phyloP scores from a whole-genome alignment of 225 moss, liverwort and hornwort genomes.

The Rhytidiadelphus loreus region DNA sequence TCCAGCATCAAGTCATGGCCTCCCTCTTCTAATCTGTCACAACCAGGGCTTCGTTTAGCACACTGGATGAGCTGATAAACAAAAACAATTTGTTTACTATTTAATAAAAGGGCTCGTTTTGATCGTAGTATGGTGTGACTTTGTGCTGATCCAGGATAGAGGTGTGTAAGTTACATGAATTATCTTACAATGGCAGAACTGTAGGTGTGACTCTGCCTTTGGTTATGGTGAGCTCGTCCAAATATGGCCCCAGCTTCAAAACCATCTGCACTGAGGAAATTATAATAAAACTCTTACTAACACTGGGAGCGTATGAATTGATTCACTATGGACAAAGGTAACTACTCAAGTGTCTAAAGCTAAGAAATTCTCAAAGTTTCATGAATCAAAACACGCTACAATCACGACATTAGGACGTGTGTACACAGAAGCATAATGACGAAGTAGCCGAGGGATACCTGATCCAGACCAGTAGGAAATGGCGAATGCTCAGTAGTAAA shows the following conservation, averaged over 20 bases:
- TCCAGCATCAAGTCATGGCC: neutral
- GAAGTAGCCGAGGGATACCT: conserved; percentile 19
- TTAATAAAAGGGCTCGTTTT: neutral
- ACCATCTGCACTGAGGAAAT: conserved; percentile 34
- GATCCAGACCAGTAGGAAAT: conserved; percentile 61
- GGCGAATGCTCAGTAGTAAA: conserved; percentile 53
- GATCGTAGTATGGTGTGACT: neutral
- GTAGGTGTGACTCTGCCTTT: conserved; percentile 17
- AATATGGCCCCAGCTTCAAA: conserved; percentile 48
- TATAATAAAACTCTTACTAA: neutral
- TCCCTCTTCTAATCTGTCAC: neutral
- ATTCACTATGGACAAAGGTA: neutral
- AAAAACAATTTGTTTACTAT: neutral
- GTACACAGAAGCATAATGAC: neutral
- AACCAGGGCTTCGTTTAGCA: neutral
- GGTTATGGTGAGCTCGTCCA: conserved; percentile 50
- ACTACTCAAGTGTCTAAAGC: too few relatives aligned
- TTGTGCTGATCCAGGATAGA: neutral
- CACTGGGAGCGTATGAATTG: neutral
- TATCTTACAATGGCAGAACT: neutral
- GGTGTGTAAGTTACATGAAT: neutral
- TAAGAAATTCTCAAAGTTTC: neutral
- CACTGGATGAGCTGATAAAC: neutral
- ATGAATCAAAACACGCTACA: neutral
- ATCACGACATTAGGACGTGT: neutral